Percentiles rank a stretch among this genome's conserved stretches.
phyloP scores from a whole-genome alignment of 2,329 filamentous ascomycete species.

The Pyricularia pennisetigena region DNA sequence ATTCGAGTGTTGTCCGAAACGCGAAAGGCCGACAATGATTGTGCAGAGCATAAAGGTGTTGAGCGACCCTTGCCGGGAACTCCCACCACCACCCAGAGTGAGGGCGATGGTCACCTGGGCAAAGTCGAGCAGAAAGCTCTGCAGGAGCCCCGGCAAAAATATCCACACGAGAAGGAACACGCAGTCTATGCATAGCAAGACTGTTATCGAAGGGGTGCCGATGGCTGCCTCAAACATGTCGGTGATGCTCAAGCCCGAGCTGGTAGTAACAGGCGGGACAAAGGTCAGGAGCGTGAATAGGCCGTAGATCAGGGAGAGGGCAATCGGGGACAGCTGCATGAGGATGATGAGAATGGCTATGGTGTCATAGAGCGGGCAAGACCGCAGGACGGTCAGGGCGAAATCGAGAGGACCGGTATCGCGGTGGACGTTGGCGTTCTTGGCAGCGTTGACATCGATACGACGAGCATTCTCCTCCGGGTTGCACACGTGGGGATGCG shows the following conservation, averaged over 20 bases:
- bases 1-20: slow-evolving; percentile 32
- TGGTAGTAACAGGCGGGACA: slow-evolving; percentile 71
- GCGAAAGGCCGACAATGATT: slow-evolving; percentile 51
- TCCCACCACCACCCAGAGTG: slow-evolving; percentile 71
- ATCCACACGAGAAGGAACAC: slow-evolving; percentile 80
- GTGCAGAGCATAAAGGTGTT: slow-evolving; percentile 65
- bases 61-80: slow-evolving; percentile 56
- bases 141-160: slow-evolving; percentile 76
- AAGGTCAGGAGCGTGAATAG: slow-evolving; percentile 90
- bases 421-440: slow-evolving; percentile 57
- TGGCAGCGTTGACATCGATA: slow-evolving; percentile 61
- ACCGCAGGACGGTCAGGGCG: slow-evolving; percentile 76
- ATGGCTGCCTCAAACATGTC: slow-evolving; percentile 86
- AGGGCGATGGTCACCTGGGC: slow-evolving; percentile 91
- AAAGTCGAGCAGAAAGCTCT: slow-evolving; percentile 80
- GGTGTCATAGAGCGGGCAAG: slow-evolving; percentile 86
- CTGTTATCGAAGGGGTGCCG: slow-evolving; percentile 77
- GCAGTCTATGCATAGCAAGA: slow-evolving; percentile 73
- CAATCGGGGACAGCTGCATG: slow-evolving; percentile 81
- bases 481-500: slow-evolving; percentile 20
- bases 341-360: slow-evolving; percentile 94
- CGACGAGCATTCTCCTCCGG: slow-evolving; percentile 47
- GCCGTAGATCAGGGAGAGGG: slow-evolving; percentile 81
- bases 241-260: slow-evolving; percentile 71
- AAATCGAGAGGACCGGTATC: slow-evolving; percentile 66